Base-by-base conservation (phyloP, 2,329 filamentous ascomycete species). In the Fusarium protoensiforme region DNA sequence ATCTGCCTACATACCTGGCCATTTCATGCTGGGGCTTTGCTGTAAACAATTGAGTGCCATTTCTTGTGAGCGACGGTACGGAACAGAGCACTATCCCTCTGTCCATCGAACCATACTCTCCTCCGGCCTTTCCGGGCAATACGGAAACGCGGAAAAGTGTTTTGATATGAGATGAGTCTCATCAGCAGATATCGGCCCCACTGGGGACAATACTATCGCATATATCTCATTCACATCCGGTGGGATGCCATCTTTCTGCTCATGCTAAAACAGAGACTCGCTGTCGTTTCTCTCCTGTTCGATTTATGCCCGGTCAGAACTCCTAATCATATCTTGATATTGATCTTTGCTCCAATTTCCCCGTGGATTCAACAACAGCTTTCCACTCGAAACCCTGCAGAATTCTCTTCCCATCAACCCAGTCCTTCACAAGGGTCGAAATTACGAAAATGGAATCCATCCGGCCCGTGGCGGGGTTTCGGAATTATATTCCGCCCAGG, bases 401-500 rank as follows among this genome's bases (percentile, higher is more conserved):
- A 13, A 56, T 35, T 22, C n/a, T 35, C 20, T 27, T 56, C 18
- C 2, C 33, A 36, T 31, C 33, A 9, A 9, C 14, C 6, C 8
- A 11, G 9, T 36, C 33, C 31, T 24, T 10, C 18, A 36, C 41
- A 7, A 18, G 20, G 6, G 9, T 7, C 20, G n/a, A 61, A 33
- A 20, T 31, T 16, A 7, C 29, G 7, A 71, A 39, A 6, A 67
- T 69, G 61, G 10, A 36, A 35, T 10, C 22, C 13, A 67, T 22
- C 54, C 57, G 18, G 14, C 16, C 51, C 43, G n/a, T 18, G 29
- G 41, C 65, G n/a, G 71, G 38, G 29, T 72, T 66, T 9, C 68
- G 68, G 10, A 39, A 72, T 9, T 73, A 72, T 29, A 72, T 72
- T 16, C 68, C 71, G 1, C 48, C 69, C 10, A 20, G 31, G 4